Percentiles rank a stretch among this genome's conserved stretches.
Conservation (phyloP, 495 filamentous ascomycete species). For the Aspergillus baeticus region DNA sequence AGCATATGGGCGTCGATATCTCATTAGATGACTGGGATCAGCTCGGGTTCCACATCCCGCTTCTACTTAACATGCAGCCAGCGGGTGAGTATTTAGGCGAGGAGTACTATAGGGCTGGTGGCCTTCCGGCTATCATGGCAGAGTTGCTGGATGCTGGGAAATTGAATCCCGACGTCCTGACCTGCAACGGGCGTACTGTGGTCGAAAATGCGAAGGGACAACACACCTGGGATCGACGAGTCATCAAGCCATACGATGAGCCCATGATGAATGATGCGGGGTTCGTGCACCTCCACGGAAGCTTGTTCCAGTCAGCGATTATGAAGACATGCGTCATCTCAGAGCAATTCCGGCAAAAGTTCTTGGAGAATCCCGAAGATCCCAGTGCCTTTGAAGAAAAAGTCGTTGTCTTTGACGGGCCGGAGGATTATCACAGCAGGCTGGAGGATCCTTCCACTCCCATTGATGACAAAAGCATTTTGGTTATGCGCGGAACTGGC, state of each 20-base stretch:
- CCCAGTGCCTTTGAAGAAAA: conserved; percentile 52
- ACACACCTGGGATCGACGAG: conserved; percentile 43
- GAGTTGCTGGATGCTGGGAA: conserved; percentile 49
- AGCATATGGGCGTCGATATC: conserved; percentile 51
- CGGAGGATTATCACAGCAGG: conserved; percentile 49
- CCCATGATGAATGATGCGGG: conserved; percentile 50
- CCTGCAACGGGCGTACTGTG: conserved; percentile 43
- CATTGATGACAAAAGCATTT: conserved; percentile 48
- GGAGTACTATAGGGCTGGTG: conserved; percentile 54
- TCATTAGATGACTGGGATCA: conserved; percentile 54
- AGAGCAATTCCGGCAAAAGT: conserved; percentile 42
- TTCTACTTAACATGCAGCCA: conserved; percentile 55
- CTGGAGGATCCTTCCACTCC: conserved; percentile 45
- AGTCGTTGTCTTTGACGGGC: conserved; percentile 53
- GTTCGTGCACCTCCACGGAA: conserved; percentile 51
- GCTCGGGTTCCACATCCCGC: conserved; percentile 47
- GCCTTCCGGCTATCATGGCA: conserved; percentile 53
- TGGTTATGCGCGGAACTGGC: conserved; percentile 54
- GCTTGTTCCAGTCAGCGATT: conserved; percentile 53
- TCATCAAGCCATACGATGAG: conserved; percentile 44
- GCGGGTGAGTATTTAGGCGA: conserved; percentile 52
- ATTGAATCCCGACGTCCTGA: conserved; percentile 38
- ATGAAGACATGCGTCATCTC: conserved; percentile 60
- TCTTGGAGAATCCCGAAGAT: conserved; percentile 49
- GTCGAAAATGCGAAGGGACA: conserved; percentile 42